phyloP scores from a whole-genome alignment of 2,329 filamentous ascomycete genomes.

The Camptophora hylomeconis region DNA sequence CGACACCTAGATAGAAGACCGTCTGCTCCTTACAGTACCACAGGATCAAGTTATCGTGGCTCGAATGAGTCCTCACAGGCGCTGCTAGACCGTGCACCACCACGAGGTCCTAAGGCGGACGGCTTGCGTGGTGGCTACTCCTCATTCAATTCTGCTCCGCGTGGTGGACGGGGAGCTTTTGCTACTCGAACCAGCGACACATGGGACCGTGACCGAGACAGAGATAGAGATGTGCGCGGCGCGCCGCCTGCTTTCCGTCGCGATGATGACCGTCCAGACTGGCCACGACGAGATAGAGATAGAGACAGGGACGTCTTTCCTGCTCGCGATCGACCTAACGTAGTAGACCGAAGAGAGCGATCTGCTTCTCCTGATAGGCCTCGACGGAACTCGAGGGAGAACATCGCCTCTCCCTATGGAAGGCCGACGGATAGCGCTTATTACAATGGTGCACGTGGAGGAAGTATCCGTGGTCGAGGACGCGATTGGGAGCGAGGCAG shows the following conservation, averaged over 20 bases:
- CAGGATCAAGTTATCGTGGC: slow-evolving; percentile 35
- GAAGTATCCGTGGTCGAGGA: slow-evolving; percentile 28
- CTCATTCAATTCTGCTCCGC: slow-evolving; percentile 21
- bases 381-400: slow-evolving; percentile 32
- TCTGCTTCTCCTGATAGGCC: slow-evolving; percentile 30
- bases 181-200: slow-evolving; percentile 41
- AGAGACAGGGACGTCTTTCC: slow-evolving; percentile 20
- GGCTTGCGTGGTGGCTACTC: slow-evolving; percentile 45
- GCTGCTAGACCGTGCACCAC: slow-evolving; percentile 53
- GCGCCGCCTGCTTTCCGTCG: slow-evolving; percentile 26
- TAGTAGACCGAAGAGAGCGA: slow-evolving; percentile 33
- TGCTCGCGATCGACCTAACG: slow-evolving; percentile 29
- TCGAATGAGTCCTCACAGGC: slow-evolving; percentile 49
- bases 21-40: slow-evolving; percentile 47
- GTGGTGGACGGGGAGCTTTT: slow-evolving; percentile 51
- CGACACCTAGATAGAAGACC: slow-evolving; percentile 60
- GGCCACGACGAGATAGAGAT: slow-evolving; percentile 34
- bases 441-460: slow-evolving; percentile 23
- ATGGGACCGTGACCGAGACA: slow-evolving; percentile 32
- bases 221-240: slow-evolving; percentile 28
- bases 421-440: slow-evolving; percentile 24
- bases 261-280: slow-evolving; percentile 27
- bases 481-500: slow-evolving; percentile 23
- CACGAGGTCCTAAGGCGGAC: slow-evolving; percentile 70
- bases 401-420: slow-evolving; percentile 25